Evolutionary conservation across 2,329 filamentous ascomycete genomes (phyloP).

Genomic region (Fusarium chlamydosporum): DNA sequence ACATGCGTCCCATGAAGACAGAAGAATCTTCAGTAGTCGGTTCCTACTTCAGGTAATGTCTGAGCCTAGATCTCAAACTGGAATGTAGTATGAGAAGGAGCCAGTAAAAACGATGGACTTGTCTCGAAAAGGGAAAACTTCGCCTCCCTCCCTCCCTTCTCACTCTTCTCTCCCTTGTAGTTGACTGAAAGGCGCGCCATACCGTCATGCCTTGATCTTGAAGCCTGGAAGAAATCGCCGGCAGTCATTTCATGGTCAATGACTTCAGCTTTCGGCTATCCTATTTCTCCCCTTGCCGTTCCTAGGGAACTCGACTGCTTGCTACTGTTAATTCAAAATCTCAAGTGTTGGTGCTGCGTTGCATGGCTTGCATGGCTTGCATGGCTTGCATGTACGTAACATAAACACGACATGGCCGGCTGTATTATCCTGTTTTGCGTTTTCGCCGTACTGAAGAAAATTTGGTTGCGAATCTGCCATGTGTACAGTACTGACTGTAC

Average conservation of each 20-base stretch:
- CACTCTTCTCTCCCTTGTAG: conserved; percentile 17
- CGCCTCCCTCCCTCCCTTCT: conserved; percentile 1
- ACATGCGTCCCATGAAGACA: conserved; percentile 9
- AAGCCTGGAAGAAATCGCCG: background rate
- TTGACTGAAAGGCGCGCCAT: background rate
- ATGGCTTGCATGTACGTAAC: background rate
- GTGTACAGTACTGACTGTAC: background rate
- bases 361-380: conserved; percentile 1
- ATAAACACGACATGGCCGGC: conserved; percentile 8
- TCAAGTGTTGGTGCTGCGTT: conserved; percentile 4
- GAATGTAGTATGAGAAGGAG: conserved; percentile 7
- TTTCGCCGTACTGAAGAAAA: conserved; percentile 2
- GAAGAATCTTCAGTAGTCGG: conserved; percentile 23
- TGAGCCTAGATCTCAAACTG: conserved; percentile 27
- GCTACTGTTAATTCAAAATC: conserved; percentile 1
- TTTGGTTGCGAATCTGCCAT: conserved; percentile 6
- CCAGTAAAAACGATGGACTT: conserved; percentile 16
- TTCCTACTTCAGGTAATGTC: conserved; percentile 15
- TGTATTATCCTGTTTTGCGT: conserved; percentile 8
- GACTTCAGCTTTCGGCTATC: background rate
- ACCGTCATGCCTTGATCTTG: background rate
- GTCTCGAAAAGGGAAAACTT: conserved; percentile 5
- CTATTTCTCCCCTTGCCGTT: background rate
- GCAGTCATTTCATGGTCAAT: background rate
- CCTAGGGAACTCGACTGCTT: no score